These are phyloP conservation scores for Ophiostoma piceae DNA, from an alignment of 2,329 filamentous ascomycete genomes.

Conservation along the genomic window DNA sequence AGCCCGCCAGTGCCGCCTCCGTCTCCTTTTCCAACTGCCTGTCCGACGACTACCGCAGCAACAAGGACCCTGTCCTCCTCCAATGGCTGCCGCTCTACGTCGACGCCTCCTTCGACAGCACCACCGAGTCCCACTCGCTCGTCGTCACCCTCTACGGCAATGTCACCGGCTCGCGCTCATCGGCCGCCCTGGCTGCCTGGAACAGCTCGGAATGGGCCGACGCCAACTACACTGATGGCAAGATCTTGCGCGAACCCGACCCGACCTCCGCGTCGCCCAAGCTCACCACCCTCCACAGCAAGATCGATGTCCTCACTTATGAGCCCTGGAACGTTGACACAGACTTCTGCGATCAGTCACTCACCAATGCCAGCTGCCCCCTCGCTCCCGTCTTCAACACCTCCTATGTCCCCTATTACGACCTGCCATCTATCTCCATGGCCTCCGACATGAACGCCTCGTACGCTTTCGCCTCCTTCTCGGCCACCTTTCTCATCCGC, in stretches of 20 bases:
- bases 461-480: slow-evolving; percentile 81
- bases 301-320: slow-evolving; percentile 72
- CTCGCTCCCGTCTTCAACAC: slow-evolving; percentile 64
- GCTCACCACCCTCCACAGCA: slow-evolving; percentile 67
- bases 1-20: slow-evolving; percentile 56
- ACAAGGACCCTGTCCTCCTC: slow-evolving; percentile 52
- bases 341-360: slow-evolving; percentile 62
- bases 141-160: slow-evolving; percentile 84
- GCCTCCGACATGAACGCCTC: slow-evolving; percentile 70
- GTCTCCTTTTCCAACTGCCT: slow-evolving; percentile 85
- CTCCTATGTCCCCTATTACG: slow-evolving; percentile 33
- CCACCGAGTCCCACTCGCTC: slow-evolving; percentile 57
- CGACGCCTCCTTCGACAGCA: slow-evolving; percentile 65
- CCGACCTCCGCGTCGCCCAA: slow-evolving; percentile 44
- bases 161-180: slow-evolving; percentile 66
- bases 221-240: slow-evolving; percentile 58
- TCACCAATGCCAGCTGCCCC: slow-evolving; percentile 63
- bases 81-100: slow-evolving; percentile 76
- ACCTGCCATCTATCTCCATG: slow-evolving; percentile 67
- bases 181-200: slow-evolving; percentile 54
- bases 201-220: slow-evolving; percentile 59
- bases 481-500: slow-evolving; percentile 65
- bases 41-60: slow-evolving; percentile 44
- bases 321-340: slow-evolving; percentile 54
- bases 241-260: slow-evolving; percentile 64